Base-by-base conservation (phyloP, 176 grass and related monocot genomes). In the Musa schizocarpa region DNA sequence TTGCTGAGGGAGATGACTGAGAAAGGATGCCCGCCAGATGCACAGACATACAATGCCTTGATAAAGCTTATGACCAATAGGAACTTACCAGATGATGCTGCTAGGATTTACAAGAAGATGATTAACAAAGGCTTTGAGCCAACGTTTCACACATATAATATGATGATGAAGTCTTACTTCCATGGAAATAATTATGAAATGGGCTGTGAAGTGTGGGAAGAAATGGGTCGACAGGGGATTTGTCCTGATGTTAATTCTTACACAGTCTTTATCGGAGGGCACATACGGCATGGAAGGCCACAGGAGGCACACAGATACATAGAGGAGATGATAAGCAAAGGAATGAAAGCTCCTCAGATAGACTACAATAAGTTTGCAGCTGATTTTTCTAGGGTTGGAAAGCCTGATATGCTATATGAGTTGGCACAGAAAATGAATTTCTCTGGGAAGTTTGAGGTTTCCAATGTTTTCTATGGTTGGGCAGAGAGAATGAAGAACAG, bases 101-200 rank as follows among this genome's bases (percentile, higher is more conserved):
- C 76, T 52, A 80, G 71, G 62, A 84, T 93, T 80, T 89, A 97
- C 77, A 89, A 91, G 81, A 93, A 81, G 26, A 93, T 97, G 94
- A 86, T 93, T 77, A 86, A 83, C 75, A 97, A 90, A 34, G 94
- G 90, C 13, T 85, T 89, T 50, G 82, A 89, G 71, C 90, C 86
- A 72, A 87, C 94, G 0, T 78, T 87, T 63, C 77, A 91, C 77
- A 97, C 94, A n/a, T 97, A 97, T 79, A 93, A 97, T 80, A 97
- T 91, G 86, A 88, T 93, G 82, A 93, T 97, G 93, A 97, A 93
- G 65, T 93, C 86, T 12, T 93, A 83, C 74, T 97, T 97, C 78
- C 69, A 82, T 75, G 84, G 80, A 63, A 93, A 66, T 74, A 91
- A 93, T 23, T 86, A 91, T 75, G 68, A 68, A 68, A 93, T 91